These are phyloP conservation scores for Vitis cinerea DNA, from an alignment of 164 flowering plant genomes.

Conservation along the genomic window DNA sequence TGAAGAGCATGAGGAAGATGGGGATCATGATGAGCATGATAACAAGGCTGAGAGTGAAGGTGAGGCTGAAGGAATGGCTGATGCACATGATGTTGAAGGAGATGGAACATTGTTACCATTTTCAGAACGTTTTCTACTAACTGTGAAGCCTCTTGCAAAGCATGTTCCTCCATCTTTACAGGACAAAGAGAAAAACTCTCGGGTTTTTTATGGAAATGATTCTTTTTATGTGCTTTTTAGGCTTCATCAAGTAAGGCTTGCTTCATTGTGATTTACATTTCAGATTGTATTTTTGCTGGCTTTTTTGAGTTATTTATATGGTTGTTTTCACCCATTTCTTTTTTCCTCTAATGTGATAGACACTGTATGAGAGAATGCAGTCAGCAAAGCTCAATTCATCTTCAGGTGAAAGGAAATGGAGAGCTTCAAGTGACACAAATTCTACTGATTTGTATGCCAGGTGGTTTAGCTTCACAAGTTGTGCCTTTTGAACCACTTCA, in stretches of 20 bases:
- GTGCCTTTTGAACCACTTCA: neutral
- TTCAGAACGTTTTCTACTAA: slow-evolving; percentile 59
- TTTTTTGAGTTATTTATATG: neutral
- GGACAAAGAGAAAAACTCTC: slow-evolving; percentile 49
- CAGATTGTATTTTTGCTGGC: neutral
- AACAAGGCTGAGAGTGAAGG: slow-evolving; percentile 91
- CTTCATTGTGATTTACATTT: neutral
- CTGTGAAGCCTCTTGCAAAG: slow-evolving; percentile 82
- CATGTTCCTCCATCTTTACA: slow-evolving; percentile 42
- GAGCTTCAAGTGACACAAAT: slow-evolving; percentile 42
- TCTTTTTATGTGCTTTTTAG: slow-evolving; percentile 88
- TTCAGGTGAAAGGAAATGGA: slow-evolving; percentile 75
- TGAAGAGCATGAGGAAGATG: slow-evolving; percentile 76
- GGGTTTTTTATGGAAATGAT: slow-evolving; percentile 87
- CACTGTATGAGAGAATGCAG: slow-evolving; percentile 80
- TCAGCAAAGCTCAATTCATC: slow-evolving; percentile 84
- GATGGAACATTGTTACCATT: slow-evolving; percentile 52
- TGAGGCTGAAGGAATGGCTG: slow-evolving; percentile 86
- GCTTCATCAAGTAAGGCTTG: slow-evolving; percentile 82
- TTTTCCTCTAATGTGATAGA: slow-evolving; percentile 40
- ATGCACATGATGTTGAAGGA: slow-evolving; percentile 76
- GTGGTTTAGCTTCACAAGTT: slow-evolving; percentile 29
- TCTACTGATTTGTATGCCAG: slow-evolving; percentile 73
- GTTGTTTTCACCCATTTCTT: slow-evolving; percentile 4
- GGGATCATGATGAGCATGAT: slow-evolving; percentile 57